These are phyloP conservation scores for Ordospora pajunii DNA, from an alignment of 371 early-diverging fungal genomes.

Conservation along the genomic window DNA sequence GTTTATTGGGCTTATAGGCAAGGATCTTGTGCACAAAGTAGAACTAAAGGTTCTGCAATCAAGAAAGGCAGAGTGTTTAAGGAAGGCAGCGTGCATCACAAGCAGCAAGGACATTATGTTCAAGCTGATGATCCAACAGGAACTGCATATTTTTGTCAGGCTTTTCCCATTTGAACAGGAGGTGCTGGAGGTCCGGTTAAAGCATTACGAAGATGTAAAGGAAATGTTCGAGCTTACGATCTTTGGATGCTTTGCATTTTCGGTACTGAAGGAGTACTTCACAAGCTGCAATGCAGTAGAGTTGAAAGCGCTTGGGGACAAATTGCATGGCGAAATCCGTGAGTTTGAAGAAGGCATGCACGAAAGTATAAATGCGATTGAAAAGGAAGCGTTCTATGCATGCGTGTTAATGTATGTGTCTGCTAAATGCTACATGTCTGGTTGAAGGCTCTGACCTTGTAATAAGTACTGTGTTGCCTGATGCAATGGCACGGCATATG, in stretches of 20 bases:
- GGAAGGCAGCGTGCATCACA: not conserved
- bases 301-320: not conserved
- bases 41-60: not conserved
- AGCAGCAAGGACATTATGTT: not conserved
- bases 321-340: not conserved
- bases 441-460: too few species aligned
- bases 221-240: not conserved
- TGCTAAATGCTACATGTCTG: not conserved
- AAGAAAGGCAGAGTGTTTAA: not conserved
- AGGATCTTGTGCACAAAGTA: not conserved
- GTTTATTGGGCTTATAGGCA: not conserved
- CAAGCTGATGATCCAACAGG: conserved; percentile 1
- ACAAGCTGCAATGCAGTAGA: not conserved
- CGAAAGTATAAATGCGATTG: not conserved
- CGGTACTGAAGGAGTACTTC: conserved; percentile 9
- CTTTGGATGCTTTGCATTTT: not conserved
- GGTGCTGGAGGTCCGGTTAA: not conserved
- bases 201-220: not conserved
- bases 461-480: too few species aligned
- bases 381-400: not conserved
- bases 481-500: not conserved
- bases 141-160: not conserved
- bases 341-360: not conserved
- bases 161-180: not conserved
- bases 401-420: not conserved